These are phyloP conservation scores for Prototheca wickerhamii DNA, from an alignment of 163 green algal species.

Conservation along the genomic window DNA sequence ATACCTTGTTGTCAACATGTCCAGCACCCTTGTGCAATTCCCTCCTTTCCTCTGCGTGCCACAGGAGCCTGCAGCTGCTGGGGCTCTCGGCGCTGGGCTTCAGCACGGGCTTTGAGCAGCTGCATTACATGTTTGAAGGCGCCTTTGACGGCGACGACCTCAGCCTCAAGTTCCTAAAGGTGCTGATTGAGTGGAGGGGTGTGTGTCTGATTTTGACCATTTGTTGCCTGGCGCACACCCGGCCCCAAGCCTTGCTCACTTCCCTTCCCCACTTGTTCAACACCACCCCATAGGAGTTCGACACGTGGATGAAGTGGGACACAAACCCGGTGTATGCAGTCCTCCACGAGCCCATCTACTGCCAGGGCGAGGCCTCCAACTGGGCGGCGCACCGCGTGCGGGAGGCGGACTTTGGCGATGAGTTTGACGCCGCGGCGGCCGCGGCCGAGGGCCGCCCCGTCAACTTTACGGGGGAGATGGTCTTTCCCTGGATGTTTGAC, in stretches of 20 bases:
- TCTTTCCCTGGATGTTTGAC: constrained; percentile 94
- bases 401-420: constrained; percentile 28
- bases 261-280: no score
- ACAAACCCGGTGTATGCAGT: constrained; percentile 91
- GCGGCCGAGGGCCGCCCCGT: constrained; percentile 30
- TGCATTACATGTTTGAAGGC: constrained; percentile 79
- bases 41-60: not conserved
- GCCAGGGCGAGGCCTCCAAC: constrained; percentile 47
- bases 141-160: constrained; percentile 67
- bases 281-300: no score
- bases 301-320: constrained; percentile 67
- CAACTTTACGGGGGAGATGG: constrained; percentile 70
- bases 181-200: no score
- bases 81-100: constrained; percentile 64
- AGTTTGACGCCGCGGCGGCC: constrained; percentile 58
- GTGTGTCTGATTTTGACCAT: no score
- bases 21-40: no score
- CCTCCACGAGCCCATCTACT: constrained; percentile 96
- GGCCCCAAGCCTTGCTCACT: no score
- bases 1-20: no score
- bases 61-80: constrained; percentile 68
- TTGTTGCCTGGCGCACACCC: no score
- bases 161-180: constrained; percentile 62
- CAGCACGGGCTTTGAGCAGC: constrained; percentile 71
- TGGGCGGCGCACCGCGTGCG: constrained; percentile 77